Conservation (phyloP, 345 rosid species). For the Syzygium jambos region DNA sequence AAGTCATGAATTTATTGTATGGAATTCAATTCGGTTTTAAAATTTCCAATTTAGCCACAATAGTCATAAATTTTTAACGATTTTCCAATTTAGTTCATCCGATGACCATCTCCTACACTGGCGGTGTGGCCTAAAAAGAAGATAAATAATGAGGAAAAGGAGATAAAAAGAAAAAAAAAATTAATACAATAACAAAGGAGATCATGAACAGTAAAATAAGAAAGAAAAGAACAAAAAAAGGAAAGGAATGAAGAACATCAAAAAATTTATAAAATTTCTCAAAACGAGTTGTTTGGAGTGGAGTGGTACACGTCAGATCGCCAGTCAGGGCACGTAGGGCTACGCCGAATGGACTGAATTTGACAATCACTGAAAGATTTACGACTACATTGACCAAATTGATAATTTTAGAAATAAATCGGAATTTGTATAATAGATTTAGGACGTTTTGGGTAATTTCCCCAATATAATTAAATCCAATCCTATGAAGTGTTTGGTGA, state of each 20-base stretch:
- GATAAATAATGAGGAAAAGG: neutral
- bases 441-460: neutral
- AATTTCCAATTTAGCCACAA: neutral
- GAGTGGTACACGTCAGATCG: neutral
- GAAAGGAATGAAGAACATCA: neutral
- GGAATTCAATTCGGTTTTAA: neutral
- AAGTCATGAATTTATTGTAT: neutral
- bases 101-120: neutral
- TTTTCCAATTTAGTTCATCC: neutral
- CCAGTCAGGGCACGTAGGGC: accelerated
- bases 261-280: no score
- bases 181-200: neutral
- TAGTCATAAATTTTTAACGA: neutral
- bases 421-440: neutral
- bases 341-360: accelerated
- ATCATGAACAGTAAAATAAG: neutral
- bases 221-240: neutral
- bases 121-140: neutral
- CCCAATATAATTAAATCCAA: neutral
- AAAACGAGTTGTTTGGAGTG: neutral
- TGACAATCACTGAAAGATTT: neutral
- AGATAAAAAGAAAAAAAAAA: neutral
- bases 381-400: neutral
- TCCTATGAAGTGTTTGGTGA: neutral
- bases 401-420: neutral